Percentiles rank a stretch among this genome's conserved stretches.
These are phyloP conservation scores for Agaricus blazei DNA, from an alignment of 768 basidiomycete genomes.

Conservation along the genomic window DNA sequence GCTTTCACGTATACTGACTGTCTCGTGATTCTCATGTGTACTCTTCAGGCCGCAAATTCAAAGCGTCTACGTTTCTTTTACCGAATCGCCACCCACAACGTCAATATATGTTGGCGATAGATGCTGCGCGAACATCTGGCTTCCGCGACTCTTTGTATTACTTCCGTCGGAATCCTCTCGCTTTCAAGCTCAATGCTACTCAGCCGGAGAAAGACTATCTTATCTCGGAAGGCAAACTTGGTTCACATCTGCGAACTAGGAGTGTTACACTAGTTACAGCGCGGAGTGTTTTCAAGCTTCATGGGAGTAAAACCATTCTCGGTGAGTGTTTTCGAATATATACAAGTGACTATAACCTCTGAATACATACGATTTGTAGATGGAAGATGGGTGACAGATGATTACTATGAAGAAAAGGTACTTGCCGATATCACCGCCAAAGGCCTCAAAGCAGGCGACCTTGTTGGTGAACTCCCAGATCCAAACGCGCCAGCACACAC, in stretches of 20 bases:
- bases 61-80: conserved; percentile 83
- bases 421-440: conserved; percentile 73
- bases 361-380: conserved; percentile 38
- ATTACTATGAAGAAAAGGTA: conserved; percentile 90
- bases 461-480: conserved; percentile 78
- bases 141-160: conserved; percentile 98
- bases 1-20: not conserved
- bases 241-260: conserved; percentile 81
- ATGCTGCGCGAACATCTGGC: conserved; percentile 93
- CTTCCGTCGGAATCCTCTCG: conserved; percentile 86
- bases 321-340: conserved; percentile 42
- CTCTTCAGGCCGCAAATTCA: conserved; percentile 74
- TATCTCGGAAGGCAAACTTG: conserved; percentile 83
- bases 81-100: conserved; percentile 80
- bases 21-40: not conserved
- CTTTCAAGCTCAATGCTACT: conserved; percentile 87
- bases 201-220: conserved; percentile 91
- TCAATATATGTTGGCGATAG: conserved; percentile 94
- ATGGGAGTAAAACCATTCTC: conserved; percentile 86
- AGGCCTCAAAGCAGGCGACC: conserved; percentile 78
- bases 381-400: conserved; percentile 89
- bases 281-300: conserved; percentile 88
- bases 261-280: conserved; percentile 93
- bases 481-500: conserved; percentile 49
- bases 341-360: not conserved